Conservation (phyloP, 805 yeast genomes). For the Zygosaccharomyces siamensis region DNA sequence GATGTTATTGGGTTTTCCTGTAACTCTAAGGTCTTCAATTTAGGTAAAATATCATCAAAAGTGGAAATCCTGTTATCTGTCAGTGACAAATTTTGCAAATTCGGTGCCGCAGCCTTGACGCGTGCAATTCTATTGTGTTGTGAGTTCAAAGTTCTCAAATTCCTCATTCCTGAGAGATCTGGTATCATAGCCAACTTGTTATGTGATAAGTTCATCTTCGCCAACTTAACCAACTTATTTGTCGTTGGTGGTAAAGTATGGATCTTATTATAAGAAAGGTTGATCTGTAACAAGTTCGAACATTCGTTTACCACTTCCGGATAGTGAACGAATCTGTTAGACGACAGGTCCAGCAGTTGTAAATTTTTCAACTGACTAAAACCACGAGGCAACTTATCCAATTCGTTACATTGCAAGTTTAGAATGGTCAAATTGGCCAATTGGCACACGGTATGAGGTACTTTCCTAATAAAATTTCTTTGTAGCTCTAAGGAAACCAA, state of each 20-base stretch:
- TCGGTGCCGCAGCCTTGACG: constrained; percentile 42
- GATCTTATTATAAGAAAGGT: constrained; percentile 77
- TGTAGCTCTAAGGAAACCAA: constrained; percentile 68
- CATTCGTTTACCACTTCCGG: constrained; percentile 66
- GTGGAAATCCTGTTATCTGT: constrained; percentile 72
- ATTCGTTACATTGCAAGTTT: constrained; percentile 70
- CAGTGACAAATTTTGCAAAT: constrained; percentile 65
- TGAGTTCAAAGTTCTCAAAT: constrained; percentile 68
- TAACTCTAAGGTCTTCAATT: constrained; percentile 62
- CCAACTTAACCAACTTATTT: constrained; percentile 53
- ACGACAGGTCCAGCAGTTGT: constrained; percentile 65
- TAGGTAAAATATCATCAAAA: constrained; percentile 58
- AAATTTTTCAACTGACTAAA: constrained; percentile 53
- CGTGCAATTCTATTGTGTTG: constrained; percentile 59
- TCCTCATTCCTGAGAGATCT: constrained; percentile 47
- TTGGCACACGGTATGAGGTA: constrained; percentile 54
- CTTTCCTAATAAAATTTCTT: constrained; percentile 64
- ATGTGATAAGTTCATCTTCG: constrained; percentile 68
- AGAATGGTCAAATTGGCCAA: constrained; percentile 52
- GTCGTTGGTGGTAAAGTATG: constrained; percentile 55
- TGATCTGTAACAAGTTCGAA: constrained; percentile 56
- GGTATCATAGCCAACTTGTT: constrained; percentile 47
- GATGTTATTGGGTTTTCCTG: constrained; percentile 80
- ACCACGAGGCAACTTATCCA: constrained; percentile 55
- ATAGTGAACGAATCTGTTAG: constrained; percentile 60